These are phyloP conservation scores for Achaetomium macrosporum DNA, from an alignment of 2,329 filamentous ascomycete genomes.

Conservation along the genomic window DNA sequence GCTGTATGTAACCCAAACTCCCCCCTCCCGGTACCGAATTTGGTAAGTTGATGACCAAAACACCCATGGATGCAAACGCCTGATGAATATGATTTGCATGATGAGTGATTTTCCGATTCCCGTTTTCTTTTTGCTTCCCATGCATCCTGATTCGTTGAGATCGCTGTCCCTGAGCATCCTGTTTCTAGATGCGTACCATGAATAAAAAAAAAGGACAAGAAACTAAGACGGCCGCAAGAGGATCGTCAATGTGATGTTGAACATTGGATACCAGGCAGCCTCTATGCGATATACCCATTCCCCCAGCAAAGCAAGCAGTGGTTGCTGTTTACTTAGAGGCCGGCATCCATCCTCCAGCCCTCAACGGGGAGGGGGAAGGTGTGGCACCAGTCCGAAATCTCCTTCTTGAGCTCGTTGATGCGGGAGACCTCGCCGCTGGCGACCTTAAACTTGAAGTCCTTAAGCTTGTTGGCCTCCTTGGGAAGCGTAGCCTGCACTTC, in stretches of 20 bases:
- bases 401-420: constrained; percentile 80
- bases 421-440: constrained; percentile 69
- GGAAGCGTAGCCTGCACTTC: constrained; percentile 77
- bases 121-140: constrained; percentile 21
- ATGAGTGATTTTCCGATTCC: constrained; percentile 24
- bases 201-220: constrained; percentile 12
- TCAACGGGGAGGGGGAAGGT: constrained; percentile 89
- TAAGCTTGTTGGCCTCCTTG: constrained; percentile 98
- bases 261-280: constrained; percentile 1
- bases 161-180: constrained; percentile 13
- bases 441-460: constrained; percentile 97
- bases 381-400: constrained; percentile 81
- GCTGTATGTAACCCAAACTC: constrained; percentile 27
- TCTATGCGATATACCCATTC: not conserved
- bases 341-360: constrained; percentile 59
- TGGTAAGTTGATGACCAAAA: constrained; percentile 26
- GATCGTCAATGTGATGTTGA: constrained; percentile 21
- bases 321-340: constrained; percentile 40
- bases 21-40: constrained; percentile 17
- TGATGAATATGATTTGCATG: constrained; percentile 32
- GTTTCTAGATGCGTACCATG: constrained; percentile 11
- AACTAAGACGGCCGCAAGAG: constrained; percentile 5
- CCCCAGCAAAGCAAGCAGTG: not conserved
- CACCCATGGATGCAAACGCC: constrained; percentile 30
- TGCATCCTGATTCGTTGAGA: constrained; percentile 25